A percentile compares a stretch with the other conserved stretches of the same genome.
Conservation (phyloP, 768 basidiomycete species). For the Brasilioporus rufonigricans region DNA sequence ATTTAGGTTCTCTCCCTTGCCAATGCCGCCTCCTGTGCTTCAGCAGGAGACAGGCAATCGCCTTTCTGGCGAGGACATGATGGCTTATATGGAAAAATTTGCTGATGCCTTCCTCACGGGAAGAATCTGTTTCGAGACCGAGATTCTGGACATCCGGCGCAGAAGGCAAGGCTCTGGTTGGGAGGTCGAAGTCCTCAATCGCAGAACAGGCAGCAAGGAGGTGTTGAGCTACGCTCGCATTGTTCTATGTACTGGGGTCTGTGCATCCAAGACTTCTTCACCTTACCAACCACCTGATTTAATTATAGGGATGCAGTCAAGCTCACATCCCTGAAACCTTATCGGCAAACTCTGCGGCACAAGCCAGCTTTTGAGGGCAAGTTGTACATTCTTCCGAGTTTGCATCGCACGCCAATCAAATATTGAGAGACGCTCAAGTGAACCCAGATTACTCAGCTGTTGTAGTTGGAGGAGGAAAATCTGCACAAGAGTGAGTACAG, state of each 20-base stretch:
- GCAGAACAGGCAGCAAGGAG: slow-evolving; percentile 20
- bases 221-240: slow-evolving; percentile 45
- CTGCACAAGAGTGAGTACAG: slow-evolving; percentile 51
- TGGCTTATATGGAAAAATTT: slow-evolving; percentile 55
- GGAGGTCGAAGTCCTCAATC: slow-evolving; percentile 40
- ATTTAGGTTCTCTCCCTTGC: slow-evolving; percentile 53
- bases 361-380: slow-evolving; percentile 40
- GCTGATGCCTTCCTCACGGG: slow-evolving; percentile 44
- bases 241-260: slow-evolving; percentile 58
- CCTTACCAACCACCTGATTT: background rate
- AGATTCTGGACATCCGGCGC: slow-evolving; percentile 47
- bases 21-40: slow-evolving; percentile 48
- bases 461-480: slow-evolving; percentile 65
- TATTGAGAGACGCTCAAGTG: slow-evolving; percentile 31
- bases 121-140: slow-evolving; percentile 44
- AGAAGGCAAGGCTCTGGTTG: slow-evolving; percentile 34
- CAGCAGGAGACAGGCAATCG: slow-evolving; percentile 40
- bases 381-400: slow-evolving; percentile 56
- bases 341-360: slow-evolving; percentile 36
- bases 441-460: slow-evolving; percentile 35
- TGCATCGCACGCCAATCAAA: slow-evolving; percentile 36
- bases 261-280: slow-evolving; percentile 1
- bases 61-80: slow-evolving; percentile 53
- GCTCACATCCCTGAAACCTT: slow-evolving; percentile 45
- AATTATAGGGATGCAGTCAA: slow-evolving; percentile 52